phyloP scores from a whole-genome alignment of 2,329 filamentous ascomycete genomes.

The Neofusicoccum umdonicola region DNA sequence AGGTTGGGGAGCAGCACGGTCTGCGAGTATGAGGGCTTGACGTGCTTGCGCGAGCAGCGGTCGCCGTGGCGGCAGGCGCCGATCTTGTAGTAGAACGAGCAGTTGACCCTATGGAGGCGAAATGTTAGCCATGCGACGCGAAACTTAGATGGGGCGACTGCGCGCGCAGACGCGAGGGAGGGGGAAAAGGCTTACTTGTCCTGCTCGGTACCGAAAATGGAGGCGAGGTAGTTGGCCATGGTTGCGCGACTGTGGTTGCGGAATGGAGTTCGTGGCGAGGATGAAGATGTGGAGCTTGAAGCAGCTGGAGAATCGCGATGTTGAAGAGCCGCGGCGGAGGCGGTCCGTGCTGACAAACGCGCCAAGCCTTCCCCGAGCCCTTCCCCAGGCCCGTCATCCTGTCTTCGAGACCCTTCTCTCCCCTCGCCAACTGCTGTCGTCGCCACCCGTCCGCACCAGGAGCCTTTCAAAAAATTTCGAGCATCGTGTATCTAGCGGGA shows the following conservation, averaged over 20 bases:
- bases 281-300: conserved; percentile 9
- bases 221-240: conserved; percentile 98
- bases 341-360: conserved; percentile 16
- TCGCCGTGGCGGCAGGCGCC: conserved; percentile 98
- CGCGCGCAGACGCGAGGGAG: not conserved
- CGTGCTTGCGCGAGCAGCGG: conserved; percentile 96
- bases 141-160: not conserved
- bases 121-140: conserved; percentile 20
- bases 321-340: conserved; percentile 1
- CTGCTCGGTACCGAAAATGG: conserved; percentile 99
- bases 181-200: conserved; percentile 58
- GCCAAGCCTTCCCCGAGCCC: conserved; percentile 3
- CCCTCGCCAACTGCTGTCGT: not conserved
- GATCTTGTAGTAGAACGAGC: conserved; percentile 99
- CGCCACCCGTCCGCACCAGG: not conserved
- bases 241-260: conserved; percentile 4
- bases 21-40: conserved; percentile 97
- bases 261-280: not conserved
- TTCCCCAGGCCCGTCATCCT: not conserved
- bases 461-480: too few species aligned
- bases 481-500: too few species aligned
- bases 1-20: conserved; percentile 97
- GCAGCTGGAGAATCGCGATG: conserved; percentile 4
- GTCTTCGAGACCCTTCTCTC: conserved; percentile 1
- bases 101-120: conserved; percentile 65